Percentiles rank a stretch among this genome's conserved stretches.
phyloP scores from a whole-genome alignment of 805 yeast species.

The Crinitomyces ghanaensis region DNA sequence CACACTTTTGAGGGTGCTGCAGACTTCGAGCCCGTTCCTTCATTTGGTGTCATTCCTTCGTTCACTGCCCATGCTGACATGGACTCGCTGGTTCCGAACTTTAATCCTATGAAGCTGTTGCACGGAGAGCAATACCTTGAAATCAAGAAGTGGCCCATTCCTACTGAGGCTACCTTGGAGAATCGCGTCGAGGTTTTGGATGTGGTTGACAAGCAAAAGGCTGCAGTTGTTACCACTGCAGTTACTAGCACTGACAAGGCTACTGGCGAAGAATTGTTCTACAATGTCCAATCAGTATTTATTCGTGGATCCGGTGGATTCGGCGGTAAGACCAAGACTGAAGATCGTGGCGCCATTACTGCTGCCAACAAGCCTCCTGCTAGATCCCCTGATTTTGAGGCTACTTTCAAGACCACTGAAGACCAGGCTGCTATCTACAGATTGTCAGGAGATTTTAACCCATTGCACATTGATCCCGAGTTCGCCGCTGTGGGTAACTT shows the following conservation, averaged over 20 bases:
- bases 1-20: slow-evolving; percentile 67
- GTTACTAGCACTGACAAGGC: slow-evolving; percentile 55
- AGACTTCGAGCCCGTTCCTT: slow-evolving; percentile 76
- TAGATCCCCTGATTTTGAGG: slow-evolving; percentile 54
- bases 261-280: slow-evolving; percentile 60
- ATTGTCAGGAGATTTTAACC: slow-evolving; percentile 88
- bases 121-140: slow-evolving; percentile 94
- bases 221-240: slow-evolving; percentile 63
- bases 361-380: slow-evolving; percentile 52
- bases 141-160: slow-evolving; percentile 64
- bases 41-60: slow-evolving; percentile 83
- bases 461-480: slow-evolving; percentile 86
- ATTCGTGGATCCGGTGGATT: slow-evolving; percentile 58
- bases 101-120: slow-evolving; percentile 77
- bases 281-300: slow-evolving; percentile 77
- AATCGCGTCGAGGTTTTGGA: slow-evolving; percentile 62
- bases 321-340: slow-evolving; percentile 39
- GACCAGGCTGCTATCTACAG: slow-evolving; percentile 88
- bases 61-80: slow-evolving; percentile 40
- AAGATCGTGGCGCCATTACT: slow-evolving; percentile 49
- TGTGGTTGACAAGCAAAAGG: slow-evolving; percentile 73
- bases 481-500: slow-evolving; percentile 85
- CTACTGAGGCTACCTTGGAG: slow-evolving; percentile 51
- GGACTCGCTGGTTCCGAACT: slow-evolving; percentile 56
- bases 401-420: slow-evolving; percentile 42